Evolutionary conservation across 306 rosid genomes (phyloP).

Genomic region (Psophocarpus tetragonolobus): DNA sequence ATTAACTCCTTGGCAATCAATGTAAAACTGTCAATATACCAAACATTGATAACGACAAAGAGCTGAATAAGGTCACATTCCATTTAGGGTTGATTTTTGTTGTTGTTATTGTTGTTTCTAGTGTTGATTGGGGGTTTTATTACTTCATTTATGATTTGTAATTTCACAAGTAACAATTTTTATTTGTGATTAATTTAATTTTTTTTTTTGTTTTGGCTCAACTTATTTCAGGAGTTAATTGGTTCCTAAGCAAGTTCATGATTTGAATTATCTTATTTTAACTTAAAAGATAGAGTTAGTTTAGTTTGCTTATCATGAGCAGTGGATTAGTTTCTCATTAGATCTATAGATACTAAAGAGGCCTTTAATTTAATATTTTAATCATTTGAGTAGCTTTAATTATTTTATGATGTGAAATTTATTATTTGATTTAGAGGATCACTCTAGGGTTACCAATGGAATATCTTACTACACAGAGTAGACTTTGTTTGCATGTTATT

Average conservation of each 20-base stretch:
- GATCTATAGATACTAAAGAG: not conserved
- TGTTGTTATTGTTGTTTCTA: not conserved
- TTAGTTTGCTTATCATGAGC: not conserved
- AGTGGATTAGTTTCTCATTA: not conserved
- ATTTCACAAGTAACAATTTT: not conserved
- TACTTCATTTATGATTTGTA: not conserved
- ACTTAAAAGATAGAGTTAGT: not conserved
- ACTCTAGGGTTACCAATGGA: not conserved
- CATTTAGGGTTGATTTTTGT: not conserved
- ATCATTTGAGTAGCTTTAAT: not conserved
- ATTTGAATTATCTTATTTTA: not conserved
- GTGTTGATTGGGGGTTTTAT: not conserved
- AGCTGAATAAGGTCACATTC: not conserved
- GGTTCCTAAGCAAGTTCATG: not conserved
- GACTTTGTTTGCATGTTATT: not conserved
- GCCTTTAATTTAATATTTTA: not conserved
- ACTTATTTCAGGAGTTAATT: not conserved
- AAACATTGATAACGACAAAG: not conserved
- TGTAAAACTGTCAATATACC: not conserved
- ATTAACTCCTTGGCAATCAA: not conserved
- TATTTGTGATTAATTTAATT: not conserved
- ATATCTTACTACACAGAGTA: not conserved
- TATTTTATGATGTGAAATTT: not conserved
- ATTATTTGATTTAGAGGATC: not conserved
- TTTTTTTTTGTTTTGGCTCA: not conserved